Evolutionary conservation across 805 yeast genomes (phyloP).

Genomic region (Kuraishia borneana): DNA sequence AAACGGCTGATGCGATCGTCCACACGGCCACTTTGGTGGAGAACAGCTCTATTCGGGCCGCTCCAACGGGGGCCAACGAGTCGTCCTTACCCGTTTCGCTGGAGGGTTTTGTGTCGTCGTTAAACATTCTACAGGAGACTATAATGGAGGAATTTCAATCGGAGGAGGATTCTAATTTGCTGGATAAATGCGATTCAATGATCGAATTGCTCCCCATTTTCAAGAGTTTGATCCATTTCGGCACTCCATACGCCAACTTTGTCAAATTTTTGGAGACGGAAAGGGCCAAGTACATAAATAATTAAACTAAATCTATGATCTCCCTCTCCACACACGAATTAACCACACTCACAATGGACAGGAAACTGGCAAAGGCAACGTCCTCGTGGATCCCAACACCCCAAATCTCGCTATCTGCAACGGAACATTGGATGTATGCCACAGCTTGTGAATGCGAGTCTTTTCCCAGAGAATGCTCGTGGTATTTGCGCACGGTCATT

Average conservation of each 20-base stretch:
- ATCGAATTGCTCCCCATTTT: constrained; percentile 40
- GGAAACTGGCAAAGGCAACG: constrained; percentile 42
- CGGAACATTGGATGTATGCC: constrained; percentile 52
- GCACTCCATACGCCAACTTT: constrained; percentile 38
- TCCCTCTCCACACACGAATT: constrained; percentile 14
- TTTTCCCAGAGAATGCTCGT: constrained; percentile 64
- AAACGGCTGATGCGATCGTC: constrained; percentile 27
- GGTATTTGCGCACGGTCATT: constrained; percentile 55
- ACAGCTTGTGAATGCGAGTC: constrained; percentile 70
- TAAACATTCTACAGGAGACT: constrained; percentile 32
- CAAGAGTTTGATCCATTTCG: constrained; percentile 37
- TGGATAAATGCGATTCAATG: constrained; percentile 34
- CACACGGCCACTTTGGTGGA: constrained; percentile 20
- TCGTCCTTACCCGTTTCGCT: constrained; percentile 6
- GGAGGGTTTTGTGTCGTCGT: constrained; percentile 22
- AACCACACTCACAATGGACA: constrained; percentile 35
- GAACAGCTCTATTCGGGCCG: constrained; percentile 1
- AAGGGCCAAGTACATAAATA: constrained; percentile 18
- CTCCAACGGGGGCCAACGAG: constrained; percentile 5
- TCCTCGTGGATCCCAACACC: constrained; percentile 51
- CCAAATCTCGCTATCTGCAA: constrained; percentile 30
- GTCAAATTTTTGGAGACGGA: constrained; percentile 26
- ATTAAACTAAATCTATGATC: background rate
- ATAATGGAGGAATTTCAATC: constrained; percentile 27
- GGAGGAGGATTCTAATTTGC: constrained; percentile 13